Base-by-base conservation (phyloP, 106 monocot species). In the Narthecium ossifragum region DNA sequence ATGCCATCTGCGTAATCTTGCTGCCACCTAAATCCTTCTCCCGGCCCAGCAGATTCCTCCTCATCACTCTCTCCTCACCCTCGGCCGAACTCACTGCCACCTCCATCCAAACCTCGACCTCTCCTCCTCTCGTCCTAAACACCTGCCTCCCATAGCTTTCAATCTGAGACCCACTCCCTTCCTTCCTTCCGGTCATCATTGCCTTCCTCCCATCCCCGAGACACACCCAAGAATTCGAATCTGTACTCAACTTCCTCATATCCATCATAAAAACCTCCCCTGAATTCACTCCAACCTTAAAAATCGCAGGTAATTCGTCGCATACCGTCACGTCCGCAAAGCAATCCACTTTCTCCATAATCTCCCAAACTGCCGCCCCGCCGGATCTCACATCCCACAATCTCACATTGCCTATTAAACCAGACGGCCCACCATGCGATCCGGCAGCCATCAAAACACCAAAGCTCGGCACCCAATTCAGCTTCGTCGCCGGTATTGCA, bases 181-280 rank as follows among this genome's bases (percentile, higher is more conserved):
- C 86, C 36, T 53, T 59, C 62, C 5, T 50, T 3, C 33, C 47
- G 27, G 20, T 45, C 26, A 30, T 55, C 7, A 64, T 6, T 26
- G 21, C 23, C 45, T 28, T 52, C 20, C 64, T 70, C 50, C 46
- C 57, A 17, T 70, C 70, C 31, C 74, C 78, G 12, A 78, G 29
- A 15, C 74, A 65, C 0, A 68, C 32, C 87, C 92, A 92, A 20
- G 66, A 49, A 2, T 29, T 28, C n/a, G 64, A 47, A 31, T 46
- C 72, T 4, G 34, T 14, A 31, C 57, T 45, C 27, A 90, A 26
- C 39, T 67, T 92, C 73, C 92, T 85, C 67, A 93, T 40, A 63
- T 93, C 92, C 39, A 60, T 65, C 84, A 84, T 88, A 55, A 64
- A 92, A 6, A 92, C 60, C 39, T 88, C 84, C 0, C 92, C 84